Evolutionary conservation across 2,329 filamentous ascomycete species (phyloP).

Genomic region (Colletotrichum paranaense): DNA sequence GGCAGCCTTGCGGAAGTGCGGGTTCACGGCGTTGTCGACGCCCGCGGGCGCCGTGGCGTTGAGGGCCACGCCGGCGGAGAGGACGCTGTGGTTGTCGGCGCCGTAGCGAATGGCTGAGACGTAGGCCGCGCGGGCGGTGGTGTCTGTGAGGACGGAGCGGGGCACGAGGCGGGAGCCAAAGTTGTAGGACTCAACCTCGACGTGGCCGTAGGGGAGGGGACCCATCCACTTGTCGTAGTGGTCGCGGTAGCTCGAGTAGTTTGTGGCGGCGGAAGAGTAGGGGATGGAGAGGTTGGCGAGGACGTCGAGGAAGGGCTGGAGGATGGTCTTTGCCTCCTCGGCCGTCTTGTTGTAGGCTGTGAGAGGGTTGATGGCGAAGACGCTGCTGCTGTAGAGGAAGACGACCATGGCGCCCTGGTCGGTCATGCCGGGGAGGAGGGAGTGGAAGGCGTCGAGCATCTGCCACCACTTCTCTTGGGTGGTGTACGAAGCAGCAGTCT

Average conservation of each 20-base stretch:
- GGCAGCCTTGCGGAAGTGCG: constrained; percentile 31
- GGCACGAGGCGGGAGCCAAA: constrained; percentile 57
- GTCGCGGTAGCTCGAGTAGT: constrained; percentile 47
- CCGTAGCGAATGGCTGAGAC: constrained; percentile 33
- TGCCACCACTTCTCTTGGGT: constrained; percentile 57
- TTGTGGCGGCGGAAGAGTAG: constrained; percentile 39
- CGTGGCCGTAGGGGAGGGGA: constrained; percentile 53
- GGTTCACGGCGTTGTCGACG: constrained; percentile 35
- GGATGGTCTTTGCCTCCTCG: constrained; percentile 53
- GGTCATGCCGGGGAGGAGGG: constrained; percentile 56
- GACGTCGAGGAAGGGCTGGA: constrained; percentile 56
- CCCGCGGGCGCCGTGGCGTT: constrained; percentile 28
- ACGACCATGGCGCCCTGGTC: constrained; percentile 61
- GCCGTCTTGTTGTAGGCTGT: constrained; percentile 59
- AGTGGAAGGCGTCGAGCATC: constrained; percentile 56
- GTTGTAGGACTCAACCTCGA: constrained; percentile 61
- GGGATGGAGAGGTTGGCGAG: constrained; percentile 50
- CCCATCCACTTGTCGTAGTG: constrained; percentile 57
- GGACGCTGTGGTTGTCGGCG: constrained; percentile 29
- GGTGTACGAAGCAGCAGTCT: constrained; percentile 38
- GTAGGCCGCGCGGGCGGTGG: constrained; percentile 39
- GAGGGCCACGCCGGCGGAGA: constrained; percentile 39
- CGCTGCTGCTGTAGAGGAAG: constrained; percentile 59
- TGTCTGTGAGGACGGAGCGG: constrained; percentile 45
- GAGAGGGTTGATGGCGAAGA: constrained; percentile 59